These are phyloP conservation scores for Trichoderma asperellum DNA, from an alignment of 2,329 filamentous ascomycete genomes.

Conservation along the genomic window DNA sequence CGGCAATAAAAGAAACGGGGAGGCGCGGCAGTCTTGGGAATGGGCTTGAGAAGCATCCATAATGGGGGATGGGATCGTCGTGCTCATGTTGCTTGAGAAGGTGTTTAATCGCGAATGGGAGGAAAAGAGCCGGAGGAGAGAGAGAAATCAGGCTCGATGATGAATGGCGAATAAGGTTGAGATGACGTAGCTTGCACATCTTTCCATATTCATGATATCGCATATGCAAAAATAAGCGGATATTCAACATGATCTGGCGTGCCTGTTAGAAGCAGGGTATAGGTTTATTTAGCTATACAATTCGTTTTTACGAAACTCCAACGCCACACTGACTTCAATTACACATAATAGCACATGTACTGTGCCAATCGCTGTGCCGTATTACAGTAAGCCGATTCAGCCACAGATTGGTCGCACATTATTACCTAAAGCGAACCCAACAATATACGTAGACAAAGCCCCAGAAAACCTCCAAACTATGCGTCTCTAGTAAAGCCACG, in stretches of 20 bases:
- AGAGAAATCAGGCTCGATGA: not conserved
- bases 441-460: not conserved
- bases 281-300: not conserved
- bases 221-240: not conserved
- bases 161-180: not conserved
- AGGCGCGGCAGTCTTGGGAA: not conserved
- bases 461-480: not conserved
- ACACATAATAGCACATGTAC: not conserved
- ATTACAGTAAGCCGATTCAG: not conserved
- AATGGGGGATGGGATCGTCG: not conserved
- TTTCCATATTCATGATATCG: not conserved
- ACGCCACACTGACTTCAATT: not conserved
- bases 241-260: not conserved
- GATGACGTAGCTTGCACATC: not conserved
- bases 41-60: not conserved
- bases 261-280: not conserved
- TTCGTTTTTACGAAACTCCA: not conserved
- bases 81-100: not conserved
- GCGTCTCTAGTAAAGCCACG: not conserved
- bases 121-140: not conserved
- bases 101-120: not conserved
- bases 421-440: not conserved
- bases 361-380: not conserved
- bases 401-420: not conserved
- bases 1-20: not conserved